Evolutionary conservation across 2,329 filamentous ascomycete species (phyloP).

Genomic region (Ploettnerulaceae sp.): DNA sequence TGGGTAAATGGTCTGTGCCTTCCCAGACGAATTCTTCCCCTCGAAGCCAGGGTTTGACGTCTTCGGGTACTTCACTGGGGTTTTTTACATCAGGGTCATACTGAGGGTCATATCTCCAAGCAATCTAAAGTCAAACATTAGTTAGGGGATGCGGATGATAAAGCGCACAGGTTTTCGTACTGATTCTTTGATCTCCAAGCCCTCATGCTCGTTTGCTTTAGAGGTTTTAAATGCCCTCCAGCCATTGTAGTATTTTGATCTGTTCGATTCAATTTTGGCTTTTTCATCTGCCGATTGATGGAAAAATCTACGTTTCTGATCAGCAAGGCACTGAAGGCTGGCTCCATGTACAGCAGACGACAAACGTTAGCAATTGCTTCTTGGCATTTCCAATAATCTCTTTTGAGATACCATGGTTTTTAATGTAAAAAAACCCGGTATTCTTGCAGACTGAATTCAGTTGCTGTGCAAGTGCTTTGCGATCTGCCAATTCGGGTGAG

Average conservation of each 20-base stretch:
- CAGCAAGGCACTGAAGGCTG: no score
- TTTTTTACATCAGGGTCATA: slow-evolving; percentile 44
- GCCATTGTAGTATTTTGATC: slow-evolving; percentile 44
- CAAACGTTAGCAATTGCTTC: slow-evolving; percentile 29
- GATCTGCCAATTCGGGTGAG: slow-evolving; percentile 34
- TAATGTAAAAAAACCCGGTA: slow-evolving; percentile 45
- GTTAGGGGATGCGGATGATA: no score
- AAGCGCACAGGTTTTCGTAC: no score
- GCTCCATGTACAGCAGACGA: neutral
- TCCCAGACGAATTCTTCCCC: slow-evolving; percentile 51
- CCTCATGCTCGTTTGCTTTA: slow-evolving; percentile 46
- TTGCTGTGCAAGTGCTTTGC: slow-evolving; percentile 36
- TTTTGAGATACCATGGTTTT: slow-evolving; percentile 40
- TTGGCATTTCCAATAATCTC: slow-evolving; percentile 32
- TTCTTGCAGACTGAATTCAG: slow-evolving; percentile 40
- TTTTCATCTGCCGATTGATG: slow-evolving; percentile 42
- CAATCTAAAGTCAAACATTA: slow-evolving; percentile 16
- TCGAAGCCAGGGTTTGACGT: slow-evolving; percentile 40
- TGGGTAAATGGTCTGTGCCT: slow-evolving; percentile 42
- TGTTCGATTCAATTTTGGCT: slow-evolving; percentile 32
- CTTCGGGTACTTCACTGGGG: slow-evolving; percentile 39
- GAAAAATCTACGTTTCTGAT: slow-evolving; percentile 43
- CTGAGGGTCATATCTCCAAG: slow-evolving; percentile 48
- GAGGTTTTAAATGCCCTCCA: slow-evolving; percentile 39
- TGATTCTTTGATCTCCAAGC: slow-evolving; percentile 47